Conservation (phyloP, 2,329 filamentous ascomycete genomes). For the Albifimbria verrucaria region DNA sequence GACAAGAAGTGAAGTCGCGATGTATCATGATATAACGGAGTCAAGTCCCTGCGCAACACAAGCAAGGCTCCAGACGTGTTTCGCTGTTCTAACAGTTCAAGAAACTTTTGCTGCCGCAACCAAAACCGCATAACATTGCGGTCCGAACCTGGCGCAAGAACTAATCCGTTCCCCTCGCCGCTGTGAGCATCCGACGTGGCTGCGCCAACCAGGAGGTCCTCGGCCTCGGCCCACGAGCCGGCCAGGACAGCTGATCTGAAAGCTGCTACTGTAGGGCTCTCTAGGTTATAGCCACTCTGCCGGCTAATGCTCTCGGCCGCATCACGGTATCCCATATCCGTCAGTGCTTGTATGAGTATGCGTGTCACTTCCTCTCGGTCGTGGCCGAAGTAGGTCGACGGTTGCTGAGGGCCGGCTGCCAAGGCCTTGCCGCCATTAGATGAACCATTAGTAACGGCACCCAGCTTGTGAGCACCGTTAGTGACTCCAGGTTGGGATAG, state of each 20-base stretch:
- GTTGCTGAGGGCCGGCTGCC: constrained; percentile 9
- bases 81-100: constrained; percentile 79
- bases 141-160: constrained; percentile 73
- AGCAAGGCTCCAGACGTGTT: constrained; percentile 71
- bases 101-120: constrained; percentile 89
- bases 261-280: constrained; percentile 80
- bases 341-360: constrained; percentile 85
- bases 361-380: constrained; percentile 90
- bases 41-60: constrained; percentile 85
- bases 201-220: constrained; percentile 68
- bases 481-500: constrained; percentile 22
- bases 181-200: constrained; percentile 29
- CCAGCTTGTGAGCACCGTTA: constrained; percentile 47
- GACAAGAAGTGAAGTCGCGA: constrained; percentile 78
- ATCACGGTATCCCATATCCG: constrained; percentile 79
- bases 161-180: constrained; percentile 55
- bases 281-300: constrained; percentile 84
- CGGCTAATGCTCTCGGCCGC: constrained; percentile 72
- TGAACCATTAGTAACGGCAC: constrained; percentile 53
- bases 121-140: constrained; percentile 79
- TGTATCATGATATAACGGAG: constrained; percentile 78
- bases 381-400: constrained; percentile 70
- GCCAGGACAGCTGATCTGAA: constrained; percentile 78
- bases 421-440: constrained; percentile 27
- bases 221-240: constrained; percentile 83